phyloP scores from a whole-genome alignment of 1,284 basidiomycete species.

The Tylopilus sp. region DNA sequence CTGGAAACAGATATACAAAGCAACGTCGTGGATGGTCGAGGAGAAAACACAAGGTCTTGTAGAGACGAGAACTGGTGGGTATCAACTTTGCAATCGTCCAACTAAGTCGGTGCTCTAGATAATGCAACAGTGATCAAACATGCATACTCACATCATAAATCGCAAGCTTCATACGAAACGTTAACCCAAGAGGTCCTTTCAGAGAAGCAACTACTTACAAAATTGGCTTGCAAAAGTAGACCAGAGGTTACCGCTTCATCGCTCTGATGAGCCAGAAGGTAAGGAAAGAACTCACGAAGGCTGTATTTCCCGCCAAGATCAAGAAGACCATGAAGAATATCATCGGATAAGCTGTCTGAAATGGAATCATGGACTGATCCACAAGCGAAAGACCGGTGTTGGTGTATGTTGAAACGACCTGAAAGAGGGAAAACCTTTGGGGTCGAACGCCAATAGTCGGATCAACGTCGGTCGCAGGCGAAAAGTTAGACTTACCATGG shows the following conservation, averaged over 20 bases:
- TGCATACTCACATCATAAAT: conserved; percentile 30
- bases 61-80: conserved; percentile 52
- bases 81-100: conserved; percentile 71
- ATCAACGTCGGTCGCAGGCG: background rate
- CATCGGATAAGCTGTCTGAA: conserved; percentile 78
- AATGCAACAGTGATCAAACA: background rate
- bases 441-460: background rate
- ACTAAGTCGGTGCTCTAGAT: conserved; percentile 37
- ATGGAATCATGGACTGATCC: conserved; percentile 87
- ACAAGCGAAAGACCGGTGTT: conserved; percentile 87
- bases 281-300: conserved; percentile 63
- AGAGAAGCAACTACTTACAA: conserved; percentile 48
- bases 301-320: conserved; percentile 88
- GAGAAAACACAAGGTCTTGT: conserved; percentile 86
- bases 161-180: conserved; percentile 18
- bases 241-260: background rate
- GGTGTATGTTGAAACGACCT: conserved; percentile 82
- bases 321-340: conserved; percentile 46
- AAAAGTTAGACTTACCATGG: conserved; percentile 47
- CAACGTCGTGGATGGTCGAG: conserved; percentile 95
- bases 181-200: background rate
- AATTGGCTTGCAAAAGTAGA: conserved; percentile 49
- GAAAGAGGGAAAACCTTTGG: conserved; percentile 82
- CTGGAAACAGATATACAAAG: conserved; percentile 93
- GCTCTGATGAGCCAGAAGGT: background rate